phyloP scores from a whole-genome alignment of 2,329 filamentous ascomycete species.

The Colletotrichum magnum region DNA sequence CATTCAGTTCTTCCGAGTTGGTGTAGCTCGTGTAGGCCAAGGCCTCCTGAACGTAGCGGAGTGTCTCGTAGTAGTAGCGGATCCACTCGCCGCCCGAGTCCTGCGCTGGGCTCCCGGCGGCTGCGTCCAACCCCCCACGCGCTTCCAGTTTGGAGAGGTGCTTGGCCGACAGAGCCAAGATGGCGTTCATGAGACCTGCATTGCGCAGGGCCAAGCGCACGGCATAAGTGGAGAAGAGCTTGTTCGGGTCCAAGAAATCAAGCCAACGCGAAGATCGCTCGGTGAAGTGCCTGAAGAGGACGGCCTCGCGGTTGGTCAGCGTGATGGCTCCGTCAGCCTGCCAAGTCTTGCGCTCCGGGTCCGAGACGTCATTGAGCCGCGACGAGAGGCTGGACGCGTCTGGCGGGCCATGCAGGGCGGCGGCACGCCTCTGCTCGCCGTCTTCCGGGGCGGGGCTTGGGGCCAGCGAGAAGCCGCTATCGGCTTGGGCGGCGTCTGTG shows the following conservation, averaged over 20 bases:
- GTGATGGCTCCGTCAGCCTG: constrained; percentile 44
- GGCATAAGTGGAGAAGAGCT: constrained; percentile 51
- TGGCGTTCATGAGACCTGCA: constrained; percentile 68
- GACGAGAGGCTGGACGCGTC: constrained; percentile 21
- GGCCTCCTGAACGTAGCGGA: constrained; percentile 73
- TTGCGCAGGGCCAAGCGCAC: constrained; percentile 61
- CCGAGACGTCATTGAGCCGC: constrained; percentile 28
- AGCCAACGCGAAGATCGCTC: constrained; percentile 44
- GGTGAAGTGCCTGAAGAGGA: constrained; percentile 48
- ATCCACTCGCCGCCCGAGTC: constrained; percentile 47
- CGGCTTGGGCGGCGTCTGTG: constrained; percentile 50
- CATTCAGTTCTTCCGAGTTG: constrained; percentile 69
- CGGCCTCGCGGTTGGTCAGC: constrained; percentile 45
- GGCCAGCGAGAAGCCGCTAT: constrained; percentile 47
- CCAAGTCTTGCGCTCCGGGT: constrained; percentile 47
- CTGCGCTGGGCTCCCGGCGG: neutral
- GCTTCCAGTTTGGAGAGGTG: constrained; percentile 48
- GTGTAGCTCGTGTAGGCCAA: constrained; percentile 71
- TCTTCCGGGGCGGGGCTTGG: constrained; percentile 42
- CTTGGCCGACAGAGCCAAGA: constrained; percentile 69
- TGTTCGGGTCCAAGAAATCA: constrained; percentile 51
- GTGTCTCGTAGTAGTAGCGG: constrained; percentile 74
- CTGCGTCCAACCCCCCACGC: neutral
- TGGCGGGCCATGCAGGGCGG: constrained; percentile 9
- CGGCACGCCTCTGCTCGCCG: constrained; percentile 14